Base-by-base conservation (phyloP, 352 stramenopile genomes). In the Pythium sukuiense region DNA sequence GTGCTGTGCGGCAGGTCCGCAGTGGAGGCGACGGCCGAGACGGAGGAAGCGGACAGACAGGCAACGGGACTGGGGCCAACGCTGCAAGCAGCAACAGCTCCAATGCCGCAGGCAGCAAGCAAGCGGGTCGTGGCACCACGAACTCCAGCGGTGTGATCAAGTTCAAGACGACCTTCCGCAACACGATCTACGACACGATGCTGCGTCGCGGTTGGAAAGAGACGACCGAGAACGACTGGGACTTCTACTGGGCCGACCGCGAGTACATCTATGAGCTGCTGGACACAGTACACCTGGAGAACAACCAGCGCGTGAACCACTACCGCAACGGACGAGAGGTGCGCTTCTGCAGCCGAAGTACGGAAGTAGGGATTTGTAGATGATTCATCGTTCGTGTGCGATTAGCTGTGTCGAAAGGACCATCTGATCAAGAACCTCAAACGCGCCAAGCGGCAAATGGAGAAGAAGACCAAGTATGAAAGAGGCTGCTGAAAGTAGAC, bases 341-440 rank as follows among this genome's bases (percentile, higher is more conserved):
- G 32, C 20, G 18, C 18, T 14, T 33, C 46, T 24, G 18, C 26
- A 52, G 32, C 32, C 8, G 32, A 8, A 35, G 4, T 3, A 3
- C 32, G 3, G 3, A 8, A 35, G 32, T 35, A 8, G 8, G 32
- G 3, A 8, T 35, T 35, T 8, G n/a, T n/a, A n/a, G 18, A 29
- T 29, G 18, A 12, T 29, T 24, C 14, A 52, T 8, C 2, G 24
- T 52, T 29, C 16, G 14, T 30, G 24, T 2, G 16, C 6, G 39
- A 65, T 20, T 56, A 95, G 78, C 67, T 98, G 14, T 98, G 90
- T 58, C 77, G 94, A 7, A 98, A 98, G 67, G 93, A 98, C 65
- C 75, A 97, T 2, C 81, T 98, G 64, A 97, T 97, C 63, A 98
- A 98, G 73, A 98, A 98, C 71, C 77, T 98, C 45, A 98, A 98